phyloP scores from a whole-genome alignment of 2,329 filamentous ascomycete genomes.

The Coleophoma cylindrospora region DNA sequence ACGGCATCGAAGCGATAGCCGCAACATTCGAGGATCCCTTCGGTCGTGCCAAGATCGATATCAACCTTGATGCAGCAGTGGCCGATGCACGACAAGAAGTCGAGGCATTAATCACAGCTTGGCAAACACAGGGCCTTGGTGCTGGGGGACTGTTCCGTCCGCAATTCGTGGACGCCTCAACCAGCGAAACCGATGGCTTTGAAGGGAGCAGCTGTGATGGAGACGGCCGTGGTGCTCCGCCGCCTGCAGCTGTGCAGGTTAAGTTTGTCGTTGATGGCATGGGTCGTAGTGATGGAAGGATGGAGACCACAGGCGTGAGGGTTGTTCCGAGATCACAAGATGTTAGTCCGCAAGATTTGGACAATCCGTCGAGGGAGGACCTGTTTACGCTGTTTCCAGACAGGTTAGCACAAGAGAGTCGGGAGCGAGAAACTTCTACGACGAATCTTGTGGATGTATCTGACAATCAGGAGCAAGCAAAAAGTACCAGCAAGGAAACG shows the following conservation, averaged over 20 bases:
- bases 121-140: slow-evolving; percentile 31
- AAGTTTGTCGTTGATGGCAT: neutral
- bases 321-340: neutral
- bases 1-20: slow-evolving; percentile 53
- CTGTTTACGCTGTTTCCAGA: neutral
- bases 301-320: neutral
- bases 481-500: neutral
- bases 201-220: neutral
- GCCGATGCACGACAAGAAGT: slow-evolving; percentile 55
- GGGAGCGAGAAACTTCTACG: neutral
- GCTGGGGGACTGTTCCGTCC: slow-evolving; percentile 19
- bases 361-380: neutral
- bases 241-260: neutral
- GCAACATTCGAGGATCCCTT: slow-evolving; percentile 58
- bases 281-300: neutral
- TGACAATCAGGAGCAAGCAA: neutral
- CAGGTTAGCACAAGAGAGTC: neutral
- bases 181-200: neutral
- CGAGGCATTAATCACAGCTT: slow-evolving; percentile 52
- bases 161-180: neutral
- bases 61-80: slow-evolving; percentile 62
- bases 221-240: neutral
- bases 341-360: neutral
- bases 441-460: neutral
- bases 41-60: slow-evolving; percentile 60